These are phyloP conservation scores for Carex cristatella DNA, from an alignment of 176 grass and related monocot species.

Conservation along the genomic window DNA sequence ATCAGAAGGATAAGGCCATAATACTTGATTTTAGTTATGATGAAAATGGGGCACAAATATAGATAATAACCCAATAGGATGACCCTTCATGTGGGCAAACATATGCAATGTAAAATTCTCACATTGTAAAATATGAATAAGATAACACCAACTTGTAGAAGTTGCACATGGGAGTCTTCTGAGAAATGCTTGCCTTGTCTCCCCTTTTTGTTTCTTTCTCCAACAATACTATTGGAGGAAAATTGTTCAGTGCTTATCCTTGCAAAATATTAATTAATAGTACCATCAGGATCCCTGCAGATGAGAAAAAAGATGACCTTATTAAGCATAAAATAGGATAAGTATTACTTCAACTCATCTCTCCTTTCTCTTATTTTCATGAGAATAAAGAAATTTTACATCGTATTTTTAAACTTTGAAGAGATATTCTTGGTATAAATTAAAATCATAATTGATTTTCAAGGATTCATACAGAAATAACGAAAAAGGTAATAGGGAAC, in stretches of 20 bases:
- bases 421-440: no score
- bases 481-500: background rate
- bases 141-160: background rate
- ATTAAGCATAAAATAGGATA: no score
- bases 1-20: no score
- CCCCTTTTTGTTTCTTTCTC: background rate
- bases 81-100: background rate
- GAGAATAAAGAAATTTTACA: no score
- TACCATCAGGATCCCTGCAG: background rate
- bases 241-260: background rate
- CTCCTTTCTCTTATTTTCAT: no score
- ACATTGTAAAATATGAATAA: background rate
- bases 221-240: background rate
- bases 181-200: background rate
- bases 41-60: background rate
- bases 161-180: background rate
- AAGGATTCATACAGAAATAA: background rate
- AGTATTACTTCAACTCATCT: no score
- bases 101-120: background rate
- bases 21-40: background rate
- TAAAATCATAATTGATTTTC: no score
- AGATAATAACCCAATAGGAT: no score
- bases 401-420: no score
- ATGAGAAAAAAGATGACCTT: no score
- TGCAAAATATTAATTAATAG: constrained; percentile 2